phyloP scores from a whole-genome alignment of 805 yeast species.

The Huiozyma naganishii region DNA sequence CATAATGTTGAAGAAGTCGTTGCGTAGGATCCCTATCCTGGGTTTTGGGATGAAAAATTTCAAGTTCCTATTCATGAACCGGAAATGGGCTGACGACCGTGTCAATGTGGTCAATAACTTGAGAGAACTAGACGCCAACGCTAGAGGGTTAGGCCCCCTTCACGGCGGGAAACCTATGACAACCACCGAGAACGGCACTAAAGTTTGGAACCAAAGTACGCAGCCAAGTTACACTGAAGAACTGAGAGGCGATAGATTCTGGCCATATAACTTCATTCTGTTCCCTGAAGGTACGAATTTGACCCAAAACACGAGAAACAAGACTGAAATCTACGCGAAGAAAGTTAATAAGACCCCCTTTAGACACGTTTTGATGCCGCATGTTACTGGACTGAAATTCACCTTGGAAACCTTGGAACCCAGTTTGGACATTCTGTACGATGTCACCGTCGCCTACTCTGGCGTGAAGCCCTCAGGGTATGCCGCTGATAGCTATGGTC shows the following conservation, averaged over 20 bases:
- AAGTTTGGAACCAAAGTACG: constrained; percentile 16
- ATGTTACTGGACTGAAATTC: constrained; percentile 67
- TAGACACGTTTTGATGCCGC: constrained; percentile 67
- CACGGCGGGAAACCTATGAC: constrained; percentile 26
- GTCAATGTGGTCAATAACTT: constrained; percentile 45
- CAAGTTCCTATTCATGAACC: constrained; percentile 65
- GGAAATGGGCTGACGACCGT: constrained; percentile 81
- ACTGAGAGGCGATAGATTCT: constrained; percentile 12
- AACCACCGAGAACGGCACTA: constrained; percentile 21
- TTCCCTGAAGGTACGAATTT: constrained; percentile 95
- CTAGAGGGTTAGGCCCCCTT: constrained; percentile 46
- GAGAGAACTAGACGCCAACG: constrained; percentile 46
- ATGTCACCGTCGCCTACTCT: constrained; percentile 72
- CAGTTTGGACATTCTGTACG: constrained; percentile 55
- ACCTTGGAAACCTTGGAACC: constrained; percentile 45
- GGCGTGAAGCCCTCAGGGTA: constrained; percentile 52
- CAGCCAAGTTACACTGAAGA: constrained; percentile 15
- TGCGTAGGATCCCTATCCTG: constrained; percentile 56
- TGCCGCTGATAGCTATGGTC: constrained; percentile 69
- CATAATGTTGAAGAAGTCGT: constrained; percentile 70
- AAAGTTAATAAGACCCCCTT: constrained; percentile 40
- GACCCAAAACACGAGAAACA: constrained; percentile 50
- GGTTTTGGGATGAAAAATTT: constrained; percentile 81
- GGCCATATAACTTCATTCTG: constrained; percentile 61
- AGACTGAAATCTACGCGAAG: constrained; percentile 47